These are phyloP conservation scores for Petunia axillaris DNA, from an alignment of 257 asterid genomes.

Conservation along the genomic window DNA sequence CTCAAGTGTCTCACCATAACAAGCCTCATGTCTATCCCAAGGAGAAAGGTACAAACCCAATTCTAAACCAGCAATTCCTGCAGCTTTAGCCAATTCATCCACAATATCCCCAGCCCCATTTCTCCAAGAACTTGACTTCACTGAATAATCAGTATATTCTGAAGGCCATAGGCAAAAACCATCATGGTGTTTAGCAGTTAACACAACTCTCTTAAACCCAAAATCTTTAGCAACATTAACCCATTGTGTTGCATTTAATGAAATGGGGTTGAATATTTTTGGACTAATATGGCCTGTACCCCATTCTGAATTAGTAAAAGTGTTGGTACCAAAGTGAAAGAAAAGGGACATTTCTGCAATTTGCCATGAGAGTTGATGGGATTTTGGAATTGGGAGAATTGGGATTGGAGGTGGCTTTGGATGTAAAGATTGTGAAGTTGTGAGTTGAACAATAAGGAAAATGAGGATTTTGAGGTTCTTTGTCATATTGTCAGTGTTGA, in stretches of 20 bases:
- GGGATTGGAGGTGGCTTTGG: slow-evolving; percentile 87
- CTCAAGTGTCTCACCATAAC: slow-evolving; percentile 74
- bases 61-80: slow-evolving; percentile 57
- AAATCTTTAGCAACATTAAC: slow-evolving; percentile 67
- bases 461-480: slow-evolving; percentile 20
- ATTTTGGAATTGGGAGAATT: slow-evolving; percentile 72
- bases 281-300: slow-evolving; percentile 89
- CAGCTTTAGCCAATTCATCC: slow-evolving; percentile 71
- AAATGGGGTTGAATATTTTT: slow-evolving; percentile 65
- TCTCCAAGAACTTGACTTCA: slow-evolving; percentile 81
- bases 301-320: slow-evolving; percentile 87
- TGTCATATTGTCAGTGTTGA: slow-evolving; percentile 2
- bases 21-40: slow-evolving; percentile 91
- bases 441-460: slow-evolving; percentile 22
- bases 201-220: slow-evolving; percentile 68
- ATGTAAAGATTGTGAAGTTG: slow-evolving; percentile 34
- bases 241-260: slow-evolving; percentile 86
- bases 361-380: slow-evolving; percentile 89
- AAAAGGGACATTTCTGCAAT: slow-evolving; percentile 87
- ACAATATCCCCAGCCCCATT: slow-evolving; percentile 88
- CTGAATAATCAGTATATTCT: slow-evolving; percentile 81
- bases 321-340: slow-evolving; percentile 89
- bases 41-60: slow-evolving; percentile 96
- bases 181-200: slow-evolving; percentile 94
- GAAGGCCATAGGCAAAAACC: slow-evolving; percentile 98